phyloP scores from a whole-genome alignment of 257 asterid species.

The Gentiana straminea region DNA sequence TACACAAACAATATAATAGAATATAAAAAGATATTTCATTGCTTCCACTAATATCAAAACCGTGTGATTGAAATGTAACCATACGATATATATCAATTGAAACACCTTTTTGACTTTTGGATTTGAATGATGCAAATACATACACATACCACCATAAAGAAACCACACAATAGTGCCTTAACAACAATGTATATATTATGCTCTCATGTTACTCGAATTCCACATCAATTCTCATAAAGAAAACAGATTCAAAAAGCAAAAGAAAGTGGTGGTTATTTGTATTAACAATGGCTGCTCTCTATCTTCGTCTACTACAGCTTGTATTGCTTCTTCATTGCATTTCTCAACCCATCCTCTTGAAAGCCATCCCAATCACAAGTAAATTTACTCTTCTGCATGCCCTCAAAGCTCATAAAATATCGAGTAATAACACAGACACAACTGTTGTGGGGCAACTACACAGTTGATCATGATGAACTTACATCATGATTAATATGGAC shows the following conservation, averaged over 20 bases:
- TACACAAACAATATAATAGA: no score
- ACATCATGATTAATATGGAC: not conserved
- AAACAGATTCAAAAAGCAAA: not conserved
- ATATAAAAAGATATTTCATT: no score
- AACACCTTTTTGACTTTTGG: slow-evolving; percentile 22
- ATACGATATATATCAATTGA: not conserved
- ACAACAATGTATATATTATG: slow-evolving; percentile 26
- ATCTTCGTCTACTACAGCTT: slow-evolving; percentile 15
- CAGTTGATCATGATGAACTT: not conserved
- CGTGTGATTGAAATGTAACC: slow-evolving; percentile 8
- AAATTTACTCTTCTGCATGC: slow-evolving; percentile 1
- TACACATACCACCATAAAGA: slow-evolving; percentile 7
- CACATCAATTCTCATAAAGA: not conserved
- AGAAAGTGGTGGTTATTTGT: not conserved
- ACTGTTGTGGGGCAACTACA: no score
- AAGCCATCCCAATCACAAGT: slow-evolving; percentile 48
- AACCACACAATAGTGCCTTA: slow-evolving; percentile 6
- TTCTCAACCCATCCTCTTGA: slow-evolving; percentile 25
- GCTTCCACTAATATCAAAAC: slow-evolving; percentile 1
- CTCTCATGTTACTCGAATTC: not conserved
- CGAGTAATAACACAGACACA: no score
- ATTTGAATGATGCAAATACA: slow-evolving; percentile 19
- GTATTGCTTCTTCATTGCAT: slow-evolving; percentile 28
- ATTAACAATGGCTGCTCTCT: slow-evolving; percentile 32
- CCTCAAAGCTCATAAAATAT: not conserved